phyloP scores from a whole-genome alignment of 2,329 filamentous ascomycete species.

The Emergomyces orientalis region DNA sequence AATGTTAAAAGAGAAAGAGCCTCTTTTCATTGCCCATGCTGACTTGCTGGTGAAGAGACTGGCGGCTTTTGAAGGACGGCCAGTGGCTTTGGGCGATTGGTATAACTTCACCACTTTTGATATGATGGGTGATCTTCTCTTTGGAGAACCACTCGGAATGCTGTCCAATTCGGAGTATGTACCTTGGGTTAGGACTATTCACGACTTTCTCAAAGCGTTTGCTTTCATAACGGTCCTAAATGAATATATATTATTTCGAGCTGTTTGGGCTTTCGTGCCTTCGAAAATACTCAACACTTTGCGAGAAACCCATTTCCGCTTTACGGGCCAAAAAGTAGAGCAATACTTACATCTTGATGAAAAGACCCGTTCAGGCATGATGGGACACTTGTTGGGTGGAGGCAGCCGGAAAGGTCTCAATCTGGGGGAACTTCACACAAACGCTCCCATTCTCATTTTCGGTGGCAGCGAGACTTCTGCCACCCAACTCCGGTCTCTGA shows the following conservation, averaged over 20 bases:
- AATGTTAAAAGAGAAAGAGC: conserved; percentile 33
- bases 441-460: conserved; percentile 16
- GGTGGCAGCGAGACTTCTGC: conserved; percentile 22
- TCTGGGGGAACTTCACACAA: conserved; percentile 9
- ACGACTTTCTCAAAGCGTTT: conserved; percentile 10
- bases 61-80: conserved; percentile 1
- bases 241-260: conserved; percentile 7
- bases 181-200: conserved; percentile 21
- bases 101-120: conserved; percentile 22
- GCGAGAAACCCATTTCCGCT: conserved; percentile 5
- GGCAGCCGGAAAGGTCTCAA: conserved; percentile 4
- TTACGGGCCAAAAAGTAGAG: conserved; percentile 7
- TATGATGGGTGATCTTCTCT: conserved; percentile 20
- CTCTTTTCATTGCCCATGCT: conserved; percentile 22
- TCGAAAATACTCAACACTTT: conserved; percentile 2
- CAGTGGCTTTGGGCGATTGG: conserved; percentile 17
- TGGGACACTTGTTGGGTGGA: conserved; percentile 4
- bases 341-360: conserved; percentile 1
- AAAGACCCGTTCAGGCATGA: neutral
- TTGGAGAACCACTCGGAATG: conserved; percentile 18
- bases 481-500: conserved; percentile 16
- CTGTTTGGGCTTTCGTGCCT: conserved; percentile 5
- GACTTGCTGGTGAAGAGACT: conserved; percentile 18
- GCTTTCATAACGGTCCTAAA: conserved; percentile 8
- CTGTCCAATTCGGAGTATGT: conserved; percentile 16